Evolutionary conservation across 306 rosid genomes (phyloP).

Genomic region (Senna tora): DNA sequence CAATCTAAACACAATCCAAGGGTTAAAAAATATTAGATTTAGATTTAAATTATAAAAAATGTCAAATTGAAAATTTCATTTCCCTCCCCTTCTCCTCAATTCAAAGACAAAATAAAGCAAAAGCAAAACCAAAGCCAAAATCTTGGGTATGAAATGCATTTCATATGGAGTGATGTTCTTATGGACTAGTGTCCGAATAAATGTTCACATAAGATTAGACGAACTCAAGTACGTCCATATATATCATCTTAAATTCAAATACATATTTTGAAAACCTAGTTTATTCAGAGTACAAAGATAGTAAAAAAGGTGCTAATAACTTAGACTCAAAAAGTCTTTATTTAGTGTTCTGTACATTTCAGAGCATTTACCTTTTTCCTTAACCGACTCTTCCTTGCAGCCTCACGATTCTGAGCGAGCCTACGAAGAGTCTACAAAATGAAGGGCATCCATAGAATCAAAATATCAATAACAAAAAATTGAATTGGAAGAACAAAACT

Average conservation of each 20-base stretch:
- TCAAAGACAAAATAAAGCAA: too few relatives aligned
- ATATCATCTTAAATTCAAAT: background rate
- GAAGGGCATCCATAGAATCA: background rate
- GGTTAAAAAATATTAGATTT: too few relatives aligned
- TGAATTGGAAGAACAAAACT: background rate
- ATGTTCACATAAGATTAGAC: too few relatives aligned
- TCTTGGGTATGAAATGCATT: background rate
- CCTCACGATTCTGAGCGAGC: constrained; percentile 89
- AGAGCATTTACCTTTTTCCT: constrained; percentile 73
- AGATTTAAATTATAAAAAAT: too few relatives aligned
- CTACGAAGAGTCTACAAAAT: constrained; percentile 62
- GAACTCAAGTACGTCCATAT: too few relatives aligned
- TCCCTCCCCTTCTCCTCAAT: too few relatives aligned
- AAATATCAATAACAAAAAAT: constrained; percentile 6
- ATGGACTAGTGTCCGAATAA: too few relatives aligned
- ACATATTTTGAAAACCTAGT: too few relatives aligned
- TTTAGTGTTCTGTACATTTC: background rate
- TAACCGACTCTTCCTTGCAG: constrained; percentile 82
- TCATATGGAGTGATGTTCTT: too few relatives aligned
- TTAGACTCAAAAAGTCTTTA: too few relatives aligned
- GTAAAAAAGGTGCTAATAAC: background rate
- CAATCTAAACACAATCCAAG: too few relatives aligned
- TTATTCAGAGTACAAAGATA: background rate
- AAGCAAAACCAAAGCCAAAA: background rate
- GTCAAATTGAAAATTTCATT: too few relatives aligned